These are phyloP conservation scores for Cicer cuneatum DNA, from an alignment of 306 rosid species.

Conservation along the genomic window DNA sequence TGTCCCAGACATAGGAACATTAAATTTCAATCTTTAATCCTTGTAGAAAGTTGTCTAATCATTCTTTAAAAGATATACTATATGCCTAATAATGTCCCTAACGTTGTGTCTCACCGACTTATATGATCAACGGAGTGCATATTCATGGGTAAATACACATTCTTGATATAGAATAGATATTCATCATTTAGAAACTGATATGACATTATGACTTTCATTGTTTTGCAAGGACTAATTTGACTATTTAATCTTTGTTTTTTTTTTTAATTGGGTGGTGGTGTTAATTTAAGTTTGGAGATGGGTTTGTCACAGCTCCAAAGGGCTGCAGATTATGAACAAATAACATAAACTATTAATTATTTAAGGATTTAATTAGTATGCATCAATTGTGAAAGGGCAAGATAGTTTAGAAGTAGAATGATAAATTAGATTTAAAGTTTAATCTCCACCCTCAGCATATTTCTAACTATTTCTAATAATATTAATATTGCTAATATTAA, in stretches of 20 bases:
- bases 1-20: not conserved
- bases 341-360: not conserved
- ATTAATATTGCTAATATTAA: too few species aligned
- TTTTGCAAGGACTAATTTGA: conserved; percentile 1
- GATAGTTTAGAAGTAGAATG: too few species aligned
- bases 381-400: too few species aligned
- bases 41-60: not conserved
- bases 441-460: too few species aligned
- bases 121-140: not conserved
- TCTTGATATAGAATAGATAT: not conserved
- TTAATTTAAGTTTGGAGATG: conserved; percentile 24
- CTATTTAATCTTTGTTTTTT: not conserved
- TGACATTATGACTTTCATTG: not conserved
- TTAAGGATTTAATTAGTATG: too few species aligned
- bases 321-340: conserved; percentile 45
- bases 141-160: not conserved
- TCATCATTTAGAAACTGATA: not conserved
- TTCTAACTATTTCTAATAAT: too few species aligned
- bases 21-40: not conserved
- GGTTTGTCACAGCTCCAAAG: conserved; percentile 47
- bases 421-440: too few species aligned
- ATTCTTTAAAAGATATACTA: not conserved
- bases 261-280: not conserved
- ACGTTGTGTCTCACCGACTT: not conserved
- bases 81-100: not conserved